phyloP scores from a whole-genome alignment of 495 filamentous ascomycete species.

The Jackrogersella multiformis region DNA sequence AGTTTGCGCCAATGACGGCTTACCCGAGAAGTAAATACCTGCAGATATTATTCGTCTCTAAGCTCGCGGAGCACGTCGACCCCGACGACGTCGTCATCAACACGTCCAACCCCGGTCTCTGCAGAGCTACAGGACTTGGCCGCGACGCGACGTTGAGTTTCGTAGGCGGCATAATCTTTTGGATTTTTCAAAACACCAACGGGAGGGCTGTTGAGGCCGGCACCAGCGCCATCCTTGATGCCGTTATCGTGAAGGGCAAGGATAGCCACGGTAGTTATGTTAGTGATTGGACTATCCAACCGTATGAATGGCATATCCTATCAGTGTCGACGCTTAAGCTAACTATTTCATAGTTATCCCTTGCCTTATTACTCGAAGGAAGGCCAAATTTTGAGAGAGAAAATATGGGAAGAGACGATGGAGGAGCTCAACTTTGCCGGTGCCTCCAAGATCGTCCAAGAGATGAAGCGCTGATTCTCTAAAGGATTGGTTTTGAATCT shows the following conservation, averaged over 20 bases:
- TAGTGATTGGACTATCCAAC: slow-evolving; percentile 54
- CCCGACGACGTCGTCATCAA: slow-evolving; percentile 59
- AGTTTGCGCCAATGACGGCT: slow-evolving; percentile 35
- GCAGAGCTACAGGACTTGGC: slow-evolving; percentile 49
- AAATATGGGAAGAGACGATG: slow-evolving; percentile 58
- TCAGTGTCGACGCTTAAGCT: background rate
- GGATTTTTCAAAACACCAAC: slow-evolving; percentile 36
- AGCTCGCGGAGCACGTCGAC: slow-evolving; percentile 52
- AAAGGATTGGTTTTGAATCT: background rate
- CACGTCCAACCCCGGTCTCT: slow-evolving; percentile 56
- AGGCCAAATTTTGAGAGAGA: slow-evolving; percentile 47
- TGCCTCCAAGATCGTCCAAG: slow-evolving; percentile 46
- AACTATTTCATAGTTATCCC: slow-evolving; percentile 25
- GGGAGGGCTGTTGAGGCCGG: slow-evolving; percentile 47
- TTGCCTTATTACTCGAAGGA: slow-evolving; percentile 49
- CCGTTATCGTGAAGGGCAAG: slow-evolving; percentile 50
- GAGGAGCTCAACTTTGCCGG: slow-evolving; percentile 54
- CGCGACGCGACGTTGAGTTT: slow-evolving; percentile 29
- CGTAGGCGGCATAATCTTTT: slow-evolving; percentile 23
- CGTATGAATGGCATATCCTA: slow-evolving; percentile 40
- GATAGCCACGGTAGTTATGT: slow-evolving; percentile 58
- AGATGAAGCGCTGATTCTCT: slow-evolving; percentile 19
- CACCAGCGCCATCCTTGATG: slow-evolving; percentile 53
- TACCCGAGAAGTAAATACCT: slow-evolving; percentile 56
- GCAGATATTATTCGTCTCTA: slow-evolving; percentile 50